These are phyloP conservation scores for Candida ipomoeae DNA, from an alignment of 805 yeast species.

Conservation along the genomic window DNA sequence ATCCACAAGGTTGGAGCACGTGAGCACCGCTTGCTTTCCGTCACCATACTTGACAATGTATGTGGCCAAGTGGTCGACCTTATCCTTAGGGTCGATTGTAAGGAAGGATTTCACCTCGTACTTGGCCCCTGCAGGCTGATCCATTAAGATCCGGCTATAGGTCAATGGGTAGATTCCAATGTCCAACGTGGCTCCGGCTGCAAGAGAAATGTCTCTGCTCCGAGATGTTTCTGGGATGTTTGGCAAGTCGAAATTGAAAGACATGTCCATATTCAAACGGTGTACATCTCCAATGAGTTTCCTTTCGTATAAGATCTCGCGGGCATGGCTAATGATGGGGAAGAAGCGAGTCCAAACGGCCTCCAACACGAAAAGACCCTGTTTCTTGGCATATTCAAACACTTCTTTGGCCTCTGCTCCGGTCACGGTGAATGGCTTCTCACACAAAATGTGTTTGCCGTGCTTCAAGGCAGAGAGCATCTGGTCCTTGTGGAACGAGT, in stretches of 20 bases:
- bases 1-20: slow-evolving; percentile 24
- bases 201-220: slow-evolving; percentile 41
- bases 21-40: slow-evolving; percentile 40
- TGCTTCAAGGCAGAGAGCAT: slow-evolving; percentile 39
- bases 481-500: slow-evolving; percentile 46
- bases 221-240: slow-evolving; percentile 27
- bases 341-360: slow-evolving; percentile 57
- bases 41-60: slow-evolving; percentile 34
- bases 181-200: slow-evolving; percentile 56
- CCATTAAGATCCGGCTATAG: slow-evolving; percentile 39
- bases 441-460: slow-evolving; percentile 51
- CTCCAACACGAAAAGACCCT: slow-evolving; percentile 50
- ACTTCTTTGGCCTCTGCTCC: slow-evolving; percentile 40
- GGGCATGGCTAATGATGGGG: slow-evolving; percentile 40
- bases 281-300: slow-evolving; percentile 44
- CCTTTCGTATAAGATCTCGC: slow-evolving; percentile 35
- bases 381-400: slow-evolving; percentile 39
- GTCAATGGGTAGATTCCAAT: slow-evolving; percentile 52
- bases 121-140: slow-evolving; percentile 23
- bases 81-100: slow-evolving; percentile 32
- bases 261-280: slow-evolving; percentile 42
- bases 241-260: slow-evolving; percentile 28
- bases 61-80: slow-evolving; percentile 41
- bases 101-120: slow-evolving; percentile 29
- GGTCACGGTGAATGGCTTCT: slow-evolving; percentile 52